These are phyloP conservation scores for Uronychia setigera DNA, from an alignment of 73 alveolate genomes.

Conservation along the genomic window DNA sequence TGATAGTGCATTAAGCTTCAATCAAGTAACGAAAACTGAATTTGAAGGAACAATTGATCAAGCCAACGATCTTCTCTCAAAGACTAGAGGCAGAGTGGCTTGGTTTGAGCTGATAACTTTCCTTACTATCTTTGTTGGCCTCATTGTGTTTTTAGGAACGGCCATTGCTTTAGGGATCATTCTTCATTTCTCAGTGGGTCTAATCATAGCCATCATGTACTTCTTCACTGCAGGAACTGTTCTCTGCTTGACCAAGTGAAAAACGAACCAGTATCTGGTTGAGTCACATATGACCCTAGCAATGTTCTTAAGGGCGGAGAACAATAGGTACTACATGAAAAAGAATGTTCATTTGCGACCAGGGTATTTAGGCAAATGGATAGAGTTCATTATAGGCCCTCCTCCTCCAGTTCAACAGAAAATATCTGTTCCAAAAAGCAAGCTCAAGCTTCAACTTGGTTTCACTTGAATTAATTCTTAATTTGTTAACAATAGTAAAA, in stretches of 20 bases:
- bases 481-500: no score
- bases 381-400: no score
- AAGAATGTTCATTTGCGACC: neutral
- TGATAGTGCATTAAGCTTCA: neutral
- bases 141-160: neutral
- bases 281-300: neutral
- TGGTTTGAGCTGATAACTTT: neutral
- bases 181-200: neutral
- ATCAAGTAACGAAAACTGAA: neutral
- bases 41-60: neutral
- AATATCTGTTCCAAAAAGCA: no score
- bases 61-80: neutral
- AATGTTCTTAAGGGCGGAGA: neutral
- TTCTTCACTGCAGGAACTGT: no score
- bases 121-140: neutral
- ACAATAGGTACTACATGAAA: conserved; percentile 8
- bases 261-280: no score
- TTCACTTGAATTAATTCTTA: no score
- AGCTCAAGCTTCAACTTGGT: no score
- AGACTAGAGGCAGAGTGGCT: neutral
- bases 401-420: no score
- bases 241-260: no score
- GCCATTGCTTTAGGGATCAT: neutral
- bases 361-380: conserved; percentile 9
- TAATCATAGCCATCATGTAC: no score